Conservation (phyloP, 805 yeast species). For the Sungouiozyma intestinalis region DNA sequence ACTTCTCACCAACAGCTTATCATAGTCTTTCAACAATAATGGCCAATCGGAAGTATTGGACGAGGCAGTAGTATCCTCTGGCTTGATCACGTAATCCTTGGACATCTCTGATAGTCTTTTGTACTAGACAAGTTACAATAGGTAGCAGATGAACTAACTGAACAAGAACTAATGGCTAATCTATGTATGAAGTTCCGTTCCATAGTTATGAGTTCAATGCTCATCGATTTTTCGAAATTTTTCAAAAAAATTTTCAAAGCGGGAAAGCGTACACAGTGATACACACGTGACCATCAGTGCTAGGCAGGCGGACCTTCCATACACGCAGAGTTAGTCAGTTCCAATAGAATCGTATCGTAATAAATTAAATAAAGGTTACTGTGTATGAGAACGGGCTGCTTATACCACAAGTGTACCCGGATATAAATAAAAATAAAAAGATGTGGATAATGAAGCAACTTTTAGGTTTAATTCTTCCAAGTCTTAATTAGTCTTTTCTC, state of each 20-base stretch:
- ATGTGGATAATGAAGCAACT: no score
- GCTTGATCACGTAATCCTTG: conserved; percentile 73
- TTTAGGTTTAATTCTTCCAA: conserved; percentile 4
- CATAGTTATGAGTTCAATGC: conserved; percentile 1
- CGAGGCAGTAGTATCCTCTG: conserved; percentile 68
- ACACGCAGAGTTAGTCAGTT: no score
- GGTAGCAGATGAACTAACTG: no score
- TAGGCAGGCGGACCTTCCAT: no score
- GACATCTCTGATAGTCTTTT: conserved; percentile 33
- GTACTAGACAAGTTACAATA: no score
- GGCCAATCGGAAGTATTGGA: conserved; percentile 95
- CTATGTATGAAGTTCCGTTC: not conserved
- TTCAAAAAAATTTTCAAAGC: not conserved
- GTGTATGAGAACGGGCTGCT: no score
- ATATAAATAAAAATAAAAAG: no score
- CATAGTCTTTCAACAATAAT: conserved; percentile 82
- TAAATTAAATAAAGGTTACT: no score
- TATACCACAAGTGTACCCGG: no score
- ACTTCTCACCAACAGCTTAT: conserved; percentile 85
- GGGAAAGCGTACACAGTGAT: not conserved
- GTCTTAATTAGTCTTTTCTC: conserved; percentile 44
- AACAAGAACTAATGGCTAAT: no score
- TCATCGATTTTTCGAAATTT: conserved; percentile 1
- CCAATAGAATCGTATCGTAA: no score
- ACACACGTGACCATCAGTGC: no score